Evolutionary conservation across 352 stramenopile species (phyloP).

Genomic region (Thalassiosira hispida): DNA sequence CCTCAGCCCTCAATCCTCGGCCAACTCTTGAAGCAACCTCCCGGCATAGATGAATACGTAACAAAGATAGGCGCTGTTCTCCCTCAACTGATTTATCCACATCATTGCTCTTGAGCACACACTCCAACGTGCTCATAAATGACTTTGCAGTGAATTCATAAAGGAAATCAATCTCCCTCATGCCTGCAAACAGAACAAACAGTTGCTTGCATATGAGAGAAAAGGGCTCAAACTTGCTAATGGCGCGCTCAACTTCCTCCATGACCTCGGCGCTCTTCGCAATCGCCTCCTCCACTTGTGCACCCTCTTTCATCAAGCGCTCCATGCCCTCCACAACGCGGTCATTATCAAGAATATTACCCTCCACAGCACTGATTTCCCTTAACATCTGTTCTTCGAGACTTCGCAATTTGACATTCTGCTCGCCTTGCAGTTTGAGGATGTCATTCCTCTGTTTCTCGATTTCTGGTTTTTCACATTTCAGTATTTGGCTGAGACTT

Average conservation of each 20-base stretch:
- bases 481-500: slow-evolving; percentile 94
- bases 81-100: slow-evolving; percentile 40
- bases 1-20: slow-evolving; percentile 92
- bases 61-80: slow-evolving; percentile 52
- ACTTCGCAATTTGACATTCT: slow-evolving; percentile 95
- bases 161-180: slow-evolving; percentile 96
- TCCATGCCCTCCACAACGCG: slow-evolving; percentile 98
- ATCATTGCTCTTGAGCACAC: slow-evolving; percentile 86
- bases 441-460: slow-evolving; percentile 95
- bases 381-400: slow-evolving; percentile 98
- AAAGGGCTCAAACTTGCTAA: slow-evolving; percentile 95
- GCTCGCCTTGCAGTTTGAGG: slow-evolving; percentile 97
- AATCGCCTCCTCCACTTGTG: slow-evolving; percentile 93
- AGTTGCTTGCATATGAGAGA: slow-evolving; percentile 83
- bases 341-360: slow-evolving; percentile 99
- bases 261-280: slow-evolving; percentile 87
- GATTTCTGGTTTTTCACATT: slow-evolving; percentile 96
- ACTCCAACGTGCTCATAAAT: slow-evolving; percentile 95
- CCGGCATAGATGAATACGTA: slow-evolving; percentile 88
- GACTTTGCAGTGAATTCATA: slow-evolving; percentile 99
- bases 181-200: slow-evolving; percentile 87
- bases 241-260: slow-evolving; percentile 89
- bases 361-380: slow-evolving; percentile 98
- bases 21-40: slow-evolving; percentile 93
- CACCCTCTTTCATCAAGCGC: slow-evolving; percentile 96